Evolutionary conservation across 2,329 filamentous ascomycete species (phyloP), one percentile per base, ranked within the genome.

Genomic region (Berkeleyomyces basicola): DNA sequence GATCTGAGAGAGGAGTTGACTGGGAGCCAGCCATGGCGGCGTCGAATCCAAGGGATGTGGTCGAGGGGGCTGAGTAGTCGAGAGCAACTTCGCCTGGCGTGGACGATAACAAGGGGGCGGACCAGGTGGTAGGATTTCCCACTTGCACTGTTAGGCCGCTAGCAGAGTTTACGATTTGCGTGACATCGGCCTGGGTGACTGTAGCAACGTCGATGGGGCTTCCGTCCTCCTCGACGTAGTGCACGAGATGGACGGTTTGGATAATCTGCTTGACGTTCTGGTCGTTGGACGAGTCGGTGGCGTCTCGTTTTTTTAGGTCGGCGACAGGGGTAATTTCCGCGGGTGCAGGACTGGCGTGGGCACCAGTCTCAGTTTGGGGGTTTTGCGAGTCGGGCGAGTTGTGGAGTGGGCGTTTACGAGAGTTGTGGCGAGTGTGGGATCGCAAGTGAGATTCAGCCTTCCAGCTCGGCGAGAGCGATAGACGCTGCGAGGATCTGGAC

Each of bases 191-290:
- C 47, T 72, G 71, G 66, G 68, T 70, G 62, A 76, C 67, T 40
- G 79, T 82, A 64, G 75, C 71, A 31, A 76, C 69, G 60, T 73
- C 70, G 55, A 80, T 68, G 58, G 76, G 72, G 37, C 72, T 73
- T 65, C 80, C 80, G 53, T 70, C 69, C 55, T 71, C 71, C 70
- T 82, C 78, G 66, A 82, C 75, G 65, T 79, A 68, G 67, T 82
- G 76, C 62, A 82, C 70, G 69, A 82, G 73, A 36, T 79, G 80
- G 66, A 83, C 71, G 67, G 80, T 82, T 70, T 81, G 75, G 61
- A 81, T 73, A 68, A 83, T 72, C 65, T 73, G 71, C 11, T 74
- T 77, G 67, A 79, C 71, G 67, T 73, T 31, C 11, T 55, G 1
- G 14, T 57, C 16, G 23, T 46, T 46, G 7, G 42, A 59, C 31